Conservation (phyloP, 345 rosid genomes). For the Dipteronia dyeriana region DNA sequence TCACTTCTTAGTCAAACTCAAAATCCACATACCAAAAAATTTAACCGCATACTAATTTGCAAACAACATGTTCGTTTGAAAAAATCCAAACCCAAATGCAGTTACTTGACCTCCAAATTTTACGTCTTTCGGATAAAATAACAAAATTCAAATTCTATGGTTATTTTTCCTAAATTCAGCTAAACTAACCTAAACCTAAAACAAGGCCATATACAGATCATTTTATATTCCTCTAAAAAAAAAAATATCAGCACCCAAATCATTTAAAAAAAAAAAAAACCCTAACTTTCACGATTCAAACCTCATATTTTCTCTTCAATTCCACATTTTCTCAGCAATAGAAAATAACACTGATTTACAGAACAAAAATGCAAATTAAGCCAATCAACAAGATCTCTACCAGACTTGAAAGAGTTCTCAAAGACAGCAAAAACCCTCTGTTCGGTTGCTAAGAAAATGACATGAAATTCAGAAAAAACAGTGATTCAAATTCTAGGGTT, state of each 20-base stretch:
- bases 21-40: not conserved
- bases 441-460: constrained; percentile 1
- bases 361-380: not conserved
- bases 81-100: not conserved
- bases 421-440: not conserved
- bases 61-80: not conserved
- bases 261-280: not conserved
- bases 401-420: constrained; percentile 3
- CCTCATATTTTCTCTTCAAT: constrained; percentile 5
- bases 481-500: not conserved
- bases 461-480: not conserved
- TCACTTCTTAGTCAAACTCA: not conserved
- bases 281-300: constrained; percentile 15
- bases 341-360: not conserved
- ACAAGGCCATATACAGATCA: not conserved
- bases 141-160: not conserved
- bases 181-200: constrained; percentile 8
- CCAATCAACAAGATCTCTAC: constrained; percentile 21
- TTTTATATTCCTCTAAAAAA: no score
- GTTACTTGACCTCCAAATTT: not conserved
- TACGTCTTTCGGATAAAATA: not conserved
- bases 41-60: not conserved
- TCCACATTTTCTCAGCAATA: constrained; percentile 18
- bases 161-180: not conserved
- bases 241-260: not conserved